Evolutionary conservation across 2,329 filamentous ascomycete species (phyloP).

Genomic region (Ophiosphaerella narmari): DNA sequence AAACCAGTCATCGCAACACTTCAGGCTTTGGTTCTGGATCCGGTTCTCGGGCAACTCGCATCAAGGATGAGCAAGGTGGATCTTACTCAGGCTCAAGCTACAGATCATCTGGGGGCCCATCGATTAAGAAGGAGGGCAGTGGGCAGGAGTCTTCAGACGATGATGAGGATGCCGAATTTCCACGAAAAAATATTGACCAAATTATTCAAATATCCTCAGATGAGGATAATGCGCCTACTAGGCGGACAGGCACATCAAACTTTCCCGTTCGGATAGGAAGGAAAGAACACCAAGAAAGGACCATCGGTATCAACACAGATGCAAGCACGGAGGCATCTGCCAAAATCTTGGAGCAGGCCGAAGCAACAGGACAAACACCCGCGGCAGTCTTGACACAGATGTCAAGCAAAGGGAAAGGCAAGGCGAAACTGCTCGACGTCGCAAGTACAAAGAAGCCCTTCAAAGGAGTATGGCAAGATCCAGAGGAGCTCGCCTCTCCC

Average conservation of each 20-base stretch:
- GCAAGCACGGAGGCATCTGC: slow-evolving; percentile 53
- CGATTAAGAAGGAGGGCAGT: slow-evolving; percentile 40
- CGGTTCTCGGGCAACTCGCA: slow-evolving; percentile 34
- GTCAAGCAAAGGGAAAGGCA: slow-evolving; percentile 45
- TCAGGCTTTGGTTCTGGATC: slow-evolving; percentile 33
- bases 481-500: slow-evolving; percentile 44
- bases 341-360: slow-evolving; percentile 44
- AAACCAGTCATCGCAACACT: slow-evolving; percentile 21
- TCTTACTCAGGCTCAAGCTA: slow-evolving; percentile 16
- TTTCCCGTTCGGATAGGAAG: slow-evolving; percentile 61
- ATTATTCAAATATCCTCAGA: slow-evolving; percentile 63
- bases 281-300: slow-evolving; percentile 60
- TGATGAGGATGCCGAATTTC: slow-evolving; percentile 50
- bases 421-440: slow-evolving; percentile 51
- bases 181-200: slow-evolving; percentile 59
- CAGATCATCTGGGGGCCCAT: slow-evolving; percentile 18
- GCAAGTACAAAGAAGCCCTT: slow-evolving; percentile 48
- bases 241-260: slow-evolving; percentile 27
- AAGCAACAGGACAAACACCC: slow-evolving; percentile 34
- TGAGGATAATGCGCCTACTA: slow-evolving; percentile 47
- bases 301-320: slow-evolving; percentile 59
- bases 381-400: slow-evolving; percentile 20
- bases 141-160: slow-evolving; percentile 56
- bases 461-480: slow-evolving; percentile 53
- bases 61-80: slow-evolving; percentile 41